Percentiles rank a stretch among this genome's conserved stretches.
Conservation (phyloP, 495 filamentous ascomycete species). For the Podospora anserina region DNA sequence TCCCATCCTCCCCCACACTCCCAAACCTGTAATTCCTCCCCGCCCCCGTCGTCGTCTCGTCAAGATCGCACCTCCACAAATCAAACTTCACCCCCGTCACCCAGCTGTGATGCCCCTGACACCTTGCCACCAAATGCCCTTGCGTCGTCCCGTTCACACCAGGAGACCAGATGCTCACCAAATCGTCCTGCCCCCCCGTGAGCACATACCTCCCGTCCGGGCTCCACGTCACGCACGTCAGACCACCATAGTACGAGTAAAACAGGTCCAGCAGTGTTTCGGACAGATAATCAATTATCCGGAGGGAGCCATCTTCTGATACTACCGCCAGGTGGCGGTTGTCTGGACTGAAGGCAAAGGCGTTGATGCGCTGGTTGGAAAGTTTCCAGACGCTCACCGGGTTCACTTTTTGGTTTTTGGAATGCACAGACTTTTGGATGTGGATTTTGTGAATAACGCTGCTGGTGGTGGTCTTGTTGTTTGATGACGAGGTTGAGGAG, state of each 20-base stretch:
- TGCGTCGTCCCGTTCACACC: slow-evolving; percentile 38
- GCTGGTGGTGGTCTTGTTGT: slow-evolving; percentile 28
- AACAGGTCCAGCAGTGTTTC: slow-evolving; percentile 87
- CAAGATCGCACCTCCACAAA: slow-evolving; percentile 82
- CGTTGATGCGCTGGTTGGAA: slow-evolving; percentile 82
- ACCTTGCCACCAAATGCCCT: slow-evolving; percentile 81
- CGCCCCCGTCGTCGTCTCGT: slow-evolving; percentile 41
- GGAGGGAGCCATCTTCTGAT: slow-evolving; percentile 84
- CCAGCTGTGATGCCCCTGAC: slow-evolving; percentile 91
- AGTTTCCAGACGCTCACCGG: slow-evolving; percentile 88
- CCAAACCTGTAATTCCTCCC: slow-evolving; percentile 92
- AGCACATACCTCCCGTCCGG: slow-evolving; percentile 95
- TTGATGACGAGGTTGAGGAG: background rate
- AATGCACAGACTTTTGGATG: slow-evolving; percentile 84
- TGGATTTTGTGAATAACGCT: slow-evolving; percentile 40
- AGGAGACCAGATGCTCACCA: slow-evolving; percentile 90
- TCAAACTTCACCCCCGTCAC: slow-evolving; percentile 92
- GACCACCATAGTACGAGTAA: slow-evolving; percentile 86
- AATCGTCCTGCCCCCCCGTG: slow-evolving; percentile 92
- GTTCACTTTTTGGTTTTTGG: slow-evolving; percentile 88
- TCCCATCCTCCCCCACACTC: slow-evolving; percentile 89
- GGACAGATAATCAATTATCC: slow-evolving; percentile 85
- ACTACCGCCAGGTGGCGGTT: slow-evolving; percentile 83
- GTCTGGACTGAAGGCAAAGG: slow-evolving; percentile 86
- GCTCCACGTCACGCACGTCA: slow-evolving; percentile 94